Base-by-base conservation (phyloP, 2,329 filamentous ascomycete species). In the Teratosphaeria viscida region DNA sequence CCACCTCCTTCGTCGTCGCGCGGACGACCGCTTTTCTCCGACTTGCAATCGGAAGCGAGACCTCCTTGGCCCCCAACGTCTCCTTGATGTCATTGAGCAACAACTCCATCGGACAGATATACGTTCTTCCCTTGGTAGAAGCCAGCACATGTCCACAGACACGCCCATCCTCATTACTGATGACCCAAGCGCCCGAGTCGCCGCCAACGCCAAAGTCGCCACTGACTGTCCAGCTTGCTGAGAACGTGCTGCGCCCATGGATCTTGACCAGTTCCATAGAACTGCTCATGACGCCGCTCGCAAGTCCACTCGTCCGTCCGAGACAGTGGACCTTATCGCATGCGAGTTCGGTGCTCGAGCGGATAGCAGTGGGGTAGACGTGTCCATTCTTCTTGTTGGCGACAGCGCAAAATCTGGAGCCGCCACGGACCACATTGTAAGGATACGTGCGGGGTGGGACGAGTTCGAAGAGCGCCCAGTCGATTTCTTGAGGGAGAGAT, bases 61-160 rank as follows among this genome's bases (percentile, higher is more conserved):
- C 83, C 29, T 84, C 81, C 1, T 75, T 75, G 0, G 90, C 90
- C 26, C 85, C 83, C 0, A 96, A 77, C 0, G 87, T 91, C 62
- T 88, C 83, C 32, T 85, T 87, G 59, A 97, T 95, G 69, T 97
- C 92, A 32, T 87, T 83, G 11, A 97, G 79, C 12, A 96, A 76
- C 2, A 96, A 82, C 60, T 96, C 89, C 92, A 97, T 97, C 0
- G 92, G 92, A 62, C 90, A 94, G 62, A 97, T 94, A 72, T 96
- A 97, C 0, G 91, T 91, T 5, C 90, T 86, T 52, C 84, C 84
- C 12, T 61, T 60, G 69, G 89, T 92, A 62, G 86, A 84, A 0
- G 92, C 92, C 12, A 97, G 80, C 0, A 97, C 89, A 68, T 96
- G 92, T 0, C 92, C 92, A 66, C 90, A 94, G 2, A 96, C 84